These are phyloP conservation scores for Trichoderma koningii DNA, from an alignment of 2,329 filamentous ascomycete species.

Conservation along the genomic window DNA sequence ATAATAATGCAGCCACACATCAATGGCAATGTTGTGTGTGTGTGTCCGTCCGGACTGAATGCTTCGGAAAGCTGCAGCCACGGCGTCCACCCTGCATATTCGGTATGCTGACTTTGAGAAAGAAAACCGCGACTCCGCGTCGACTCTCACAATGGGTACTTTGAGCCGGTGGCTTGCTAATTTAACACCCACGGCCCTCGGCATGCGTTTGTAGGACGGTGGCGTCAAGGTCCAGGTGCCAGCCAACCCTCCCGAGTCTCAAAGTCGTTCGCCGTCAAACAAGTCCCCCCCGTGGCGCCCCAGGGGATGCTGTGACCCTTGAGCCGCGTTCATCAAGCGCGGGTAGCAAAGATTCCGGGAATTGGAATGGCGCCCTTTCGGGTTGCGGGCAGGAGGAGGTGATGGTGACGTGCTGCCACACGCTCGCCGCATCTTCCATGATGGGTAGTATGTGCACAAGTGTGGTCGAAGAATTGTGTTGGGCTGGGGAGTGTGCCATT, in stretches of 20 bases:
- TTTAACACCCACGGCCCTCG: background rate
- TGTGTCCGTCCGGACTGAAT: conserved; percentile 8
- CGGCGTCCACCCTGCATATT: background rate
- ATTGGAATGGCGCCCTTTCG: background rate
- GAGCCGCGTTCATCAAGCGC: background rate
- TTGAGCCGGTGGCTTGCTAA: background rate
- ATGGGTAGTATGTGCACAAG: background rate
- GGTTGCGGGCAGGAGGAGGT: background rate
- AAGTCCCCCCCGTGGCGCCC: background rate
- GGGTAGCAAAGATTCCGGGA: background rate
- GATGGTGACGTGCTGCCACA: background rate
- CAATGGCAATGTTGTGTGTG: background rate
- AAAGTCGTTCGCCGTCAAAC: conserved; percentile 14
- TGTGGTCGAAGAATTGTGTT: background rate
- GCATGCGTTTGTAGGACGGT: conserved; percentile 7
- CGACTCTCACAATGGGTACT: too few species aligned
- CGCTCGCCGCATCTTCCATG: background rate
- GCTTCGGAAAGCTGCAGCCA: conserved; percentile 15
- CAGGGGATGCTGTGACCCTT: conserved; percentile 3
- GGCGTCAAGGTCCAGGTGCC: conserved; percentile 14
- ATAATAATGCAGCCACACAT: background rate
- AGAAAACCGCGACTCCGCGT: background rate
- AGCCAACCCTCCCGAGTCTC: conserved; percentile 10
- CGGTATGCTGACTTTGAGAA: background rate
- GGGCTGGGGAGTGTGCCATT: background rate